phyloP scores from a whole-genome alignment of 768 basidiomycete genomes.

The Phaffia australis region DNA sequence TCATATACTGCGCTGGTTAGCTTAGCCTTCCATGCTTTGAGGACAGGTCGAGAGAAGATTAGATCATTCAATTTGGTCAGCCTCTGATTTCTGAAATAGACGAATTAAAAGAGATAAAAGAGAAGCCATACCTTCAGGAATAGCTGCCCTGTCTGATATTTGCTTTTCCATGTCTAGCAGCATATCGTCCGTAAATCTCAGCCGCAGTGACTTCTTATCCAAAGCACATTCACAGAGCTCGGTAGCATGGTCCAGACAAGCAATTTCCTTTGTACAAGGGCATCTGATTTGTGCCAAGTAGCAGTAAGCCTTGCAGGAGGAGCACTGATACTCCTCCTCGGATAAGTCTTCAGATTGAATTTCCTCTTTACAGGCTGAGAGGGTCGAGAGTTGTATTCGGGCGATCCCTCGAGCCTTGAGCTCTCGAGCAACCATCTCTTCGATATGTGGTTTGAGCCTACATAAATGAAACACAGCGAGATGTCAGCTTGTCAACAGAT shows the following conservation, averaged over 20 bases:
- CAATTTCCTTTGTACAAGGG: conserved; percentile 59
- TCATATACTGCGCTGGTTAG: no score
- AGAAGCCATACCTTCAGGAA: conserved; percentile 42
- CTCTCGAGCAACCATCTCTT: conserved; percentile 83
- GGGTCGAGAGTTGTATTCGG: conserved; percentile 40
- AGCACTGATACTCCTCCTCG: conserved; percentile 94
- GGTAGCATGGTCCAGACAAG: conserved; percentile 74
- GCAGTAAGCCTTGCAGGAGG: conserved; percentile 82
- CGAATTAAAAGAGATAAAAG: no score
- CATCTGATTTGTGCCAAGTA: conserved; percentile 89
- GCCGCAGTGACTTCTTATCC: conserved; percentile 44
- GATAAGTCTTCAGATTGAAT: conserved; percentile 68
- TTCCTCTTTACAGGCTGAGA: conserved; percentile 51
- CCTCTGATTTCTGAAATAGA: no score
- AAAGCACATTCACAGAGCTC: conserved; percentile 58
- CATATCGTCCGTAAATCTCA: conserved; percentile 70
- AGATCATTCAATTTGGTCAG: no score
- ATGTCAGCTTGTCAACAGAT: conserved; percentile 18
- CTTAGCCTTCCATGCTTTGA: no score
- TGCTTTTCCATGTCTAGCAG: conserved; percentile 56
- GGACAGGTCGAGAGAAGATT: no score
- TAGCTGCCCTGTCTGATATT: conserved; percentile 58
- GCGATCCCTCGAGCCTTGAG: conserved; percentile 54
- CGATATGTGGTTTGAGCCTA: conserved; percentile 73
- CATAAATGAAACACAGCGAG: conserved; percentile 14